Evolutionary conservation across 2,329 filamentous ascomycete genomes (phyloP), one percentile per base, ranked within the genome.

Genomic region (Kalmusia sp.): DNA sequence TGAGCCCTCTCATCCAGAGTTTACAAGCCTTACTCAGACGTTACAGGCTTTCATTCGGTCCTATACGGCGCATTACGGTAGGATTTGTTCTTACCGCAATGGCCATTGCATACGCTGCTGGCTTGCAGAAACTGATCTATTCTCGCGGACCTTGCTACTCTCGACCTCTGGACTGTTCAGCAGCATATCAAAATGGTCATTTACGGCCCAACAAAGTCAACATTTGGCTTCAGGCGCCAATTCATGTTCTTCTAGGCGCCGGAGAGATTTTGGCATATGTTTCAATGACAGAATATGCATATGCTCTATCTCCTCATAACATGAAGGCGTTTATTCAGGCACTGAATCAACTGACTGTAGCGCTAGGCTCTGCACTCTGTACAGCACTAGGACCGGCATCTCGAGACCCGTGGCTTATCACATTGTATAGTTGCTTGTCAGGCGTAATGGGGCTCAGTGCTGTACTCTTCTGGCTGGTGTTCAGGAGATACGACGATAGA

Each of bases 1-100:
- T 91, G 74, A 87, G 91, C 46, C 88, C 89, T 2, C 22, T 53
- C 55, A 82, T 85, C 7, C 54, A 59, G 50, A 30, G 41, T 39
- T 31, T 60, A 14, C 58, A 58, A 33, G 37, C 48, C 4, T 28
- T 54, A n/a, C 52, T 62, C 14, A 45, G 44, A 24, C 33, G 49
- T n/a, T 34, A 38, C 21, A 51, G 44, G 19, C 50, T 62, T 14
- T 28, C 31, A 22, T 62, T 62, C 40, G 27, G 41, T 24, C 54
- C 59, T 6, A 44, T 52, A n/a, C 30, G 35, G n/a, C 54, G 57
- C 40, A 62, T 62, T 33, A 49, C 27, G 7, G 48, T 55, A 7
- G 55, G 53, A 14, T 55, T 63, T 28, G 6, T 60, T 4, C 61
- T 62, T 49, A 55, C 53, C 17, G 49, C 51, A n/a, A 31, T 53